These are phyloP conservation scores for Colletotrichum tanaceti DNA, from an alignment of 2,329 filamentous ascomycete genomes.

Conservation along the genomic window DNA sequence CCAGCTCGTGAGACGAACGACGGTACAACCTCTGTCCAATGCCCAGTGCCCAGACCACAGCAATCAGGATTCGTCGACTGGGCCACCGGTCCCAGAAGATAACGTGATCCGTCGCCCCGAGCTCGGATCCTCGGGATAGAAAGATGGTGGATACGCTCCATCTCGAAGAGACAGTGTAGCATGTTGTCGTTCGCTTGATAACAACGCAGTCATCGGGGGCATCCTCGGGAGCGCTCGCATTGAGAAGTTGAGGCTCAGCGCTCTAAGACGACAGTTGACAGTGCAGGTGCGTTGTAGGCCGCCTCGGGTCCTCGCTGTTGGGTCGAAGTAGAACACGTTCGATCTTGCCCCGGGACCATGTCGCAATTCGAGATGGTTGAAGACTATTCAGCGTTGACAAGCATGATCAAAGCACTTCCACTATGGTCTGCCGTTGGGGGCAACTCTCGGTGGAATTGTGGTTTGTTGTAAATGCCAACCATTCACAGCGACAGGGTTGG, in stretches of 20 bases:
- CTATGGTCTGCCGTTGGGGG: conserved; percentile 13
- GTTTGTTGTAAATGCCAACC: conserved; percentile 11
- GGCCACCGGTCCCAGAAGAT: not conserved
- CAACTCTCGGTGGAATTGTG: conserved; percentile 26
- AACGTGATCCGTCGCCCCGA: conserved; percentile 21
- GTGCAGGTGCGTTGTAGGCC: not conserved
- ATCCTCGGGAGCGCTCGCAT: conserved; percentile 15
- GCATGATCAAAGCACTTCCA: conserved; percentile 23
- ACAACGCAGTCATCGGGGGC: not conserved
- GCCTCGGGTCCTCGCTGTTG: conserved; percentile 15
- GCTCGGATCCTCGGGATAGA: conserved; percentile 25
- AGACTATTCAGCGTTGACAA: conserved; percentile 11
- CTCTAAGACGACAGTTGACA: not conserved
- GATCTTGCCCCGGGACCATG: conserved; percentile 33
- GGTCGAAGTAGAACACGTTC: conserved; percentile 13
- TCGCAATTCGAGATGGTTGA: conserved; percentile 5
- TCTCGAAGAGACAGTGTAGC: not conserved
- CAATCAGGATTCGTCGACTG: conserved; percentile 15
- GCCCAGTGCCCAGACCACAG: conserved; percentile 11
- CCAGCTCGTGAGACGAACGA: conserved; percentile 20
- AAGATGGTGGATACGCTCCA: not conserved
- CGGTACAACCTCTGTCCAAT: conserved; percentile 10
- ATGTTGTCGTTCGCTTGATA: not conserved
- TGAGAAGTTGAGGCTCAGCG: conserved; percentile 15
- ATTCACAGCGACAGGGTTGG: conserved; percentile 4